These are phyloP conservation scores for Tylopilus balloui DNA, from an alignment of 768 basidiomycete genomes.

Conservation along the genomic window DNA sequence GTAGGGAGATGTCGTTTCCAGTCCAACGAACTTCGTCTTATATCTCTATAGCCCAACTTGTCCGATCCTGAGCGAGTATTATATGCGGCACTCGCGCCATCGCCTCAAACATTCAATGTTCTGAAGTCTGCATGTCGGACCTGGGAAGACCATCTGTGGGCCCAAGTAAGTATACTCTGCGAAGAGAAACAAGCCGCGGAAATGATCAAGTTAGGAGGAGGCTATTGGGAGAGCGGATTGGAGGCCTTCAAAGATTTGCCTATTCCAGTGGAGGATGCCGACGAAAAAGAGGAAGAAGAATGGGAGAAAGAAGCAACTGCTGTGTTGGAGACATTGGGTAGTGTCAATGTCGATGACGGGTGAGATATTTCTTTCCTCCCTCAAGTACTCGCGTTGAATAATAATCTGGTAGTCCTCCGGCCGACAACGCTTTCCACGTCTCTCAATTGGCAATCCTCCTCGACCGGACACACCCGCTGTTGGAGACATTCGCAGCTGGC, in stretches of 20 bases:
- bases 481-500: slow-evolving; percentile 64
- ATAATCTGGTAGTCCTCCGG: slow-evolving; percentile 41
- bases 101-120: slow-evolving; percentile 55
- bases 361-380: slow-evolving; percentile 27
- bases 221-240: slow-evolving; percentile 76
- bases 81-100: slow-evolving; percentile 82
- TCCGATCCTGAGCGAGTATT: slow-evolving; percentile 75
- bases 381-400: slow-evolving; percentile 3
- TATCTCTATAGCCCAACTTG: slow-evolving; percentile 43
- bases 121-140: slow-evolving; percentile 74
- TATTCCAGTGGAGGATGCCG: slow-evolving; percentile 24
- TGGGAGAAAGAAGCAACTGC: slow-evolving; percentile 64
- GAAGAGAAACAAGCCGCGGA: slow-evolving; percentile 75
- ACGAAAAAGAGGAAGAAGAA: slow-evolving; percentile 43
- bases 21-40: slow-evolving; percentile 4
- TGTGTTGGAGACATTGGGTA: slow-evolving; percentile 54
- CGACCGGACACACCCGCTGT: slow-evolving; percentile 58
- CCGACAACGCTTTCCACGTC: slow-evolving; percentile 75
- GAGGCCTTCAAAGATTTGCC: slow-evolving; percentile 40
- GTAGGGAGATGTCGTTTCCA: slow-evolving; percentile 33
- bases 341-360: slow-evolving; percentile 62
- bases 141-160: slow-evolving; percentile 98
- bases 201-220: slow-evolving; percentile 57
- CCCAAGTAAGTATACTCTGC: slow-evolving; percentile 72
- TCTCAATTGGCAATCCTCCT: slow-evolving; percentile 79